Percentiles rank a stretch among this genome's conserved stretches.
These are phyloP conservation scores for Beauveria sp. DNA, from an alignment of 2,329 filamentous ascomycete genomes.

Conservation along the genomic window DNA sequence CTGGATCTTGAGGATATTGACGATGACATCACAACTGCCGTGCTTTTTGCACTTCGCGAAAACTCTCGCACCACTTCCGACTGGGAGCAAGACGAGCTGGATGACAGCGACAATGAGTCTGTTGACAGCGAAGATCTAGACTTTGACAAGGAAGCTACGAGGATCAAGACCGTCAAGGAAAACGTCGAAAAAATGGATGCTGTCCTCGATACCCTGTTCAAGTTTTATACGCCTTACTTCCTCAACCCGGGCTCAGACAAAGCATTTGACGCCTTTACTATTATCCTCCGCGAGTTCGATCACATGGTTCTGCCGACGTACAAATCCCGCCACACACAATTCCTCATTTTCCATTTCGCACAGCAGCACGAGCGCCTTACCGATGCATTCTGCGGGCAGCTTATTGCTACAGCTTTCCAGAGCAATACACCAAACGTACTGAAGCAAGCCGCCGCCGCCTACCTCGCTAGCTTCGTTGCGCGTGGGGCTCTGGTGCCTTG, in stretches of 20 bases:
- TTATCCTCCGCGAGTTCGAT: conserved; percentile 77
- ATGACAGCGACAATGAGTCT: conserved; percentile 59
- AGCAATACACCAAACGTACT: conserved; percentile 62
- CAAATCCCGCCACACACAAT: conserved; percentile 88
- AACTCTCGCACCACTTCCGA: conserved; percentile 17
- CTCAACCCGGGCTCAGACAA: conserved; percentile 58
- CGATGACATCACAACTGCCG: conserved; percentile 72
- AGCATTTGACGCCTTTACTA: conserved; percentile 66
- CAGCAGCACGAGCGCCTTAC: conserved; percentile 72
- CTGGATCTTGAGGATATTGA: conserved; percentile 88
- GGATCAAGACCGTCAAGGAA: conserved; percentile 65
- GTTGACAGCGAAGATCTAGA: conserved; percentile 62
- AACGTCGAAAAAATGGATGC: conserved; percentile 88
- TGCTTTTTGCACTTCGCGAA: conserved; percentile 44
- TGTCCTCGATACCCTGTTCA: conserved; percentile 81
- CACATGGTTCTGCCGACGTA: conserved; percentile 85
- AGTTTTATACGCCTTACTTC: conserved; percentile 70
- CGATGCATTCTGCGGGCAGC: conserved; percentile 73
- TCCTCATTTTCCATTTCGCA: conserved; percentile 91
- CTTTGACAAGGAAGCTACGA: conserved; percentile 53
- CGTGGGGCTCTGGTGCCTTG: conserved; percentile 75
- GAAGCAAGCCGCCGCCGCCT: conserved; percentile 80
- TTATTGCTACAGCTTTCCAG: conserved; percentile 44
- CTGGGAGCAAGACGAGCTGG: conserved; percentile 47
- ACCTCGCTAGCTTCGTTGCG: conserved; percentile 90